Conservation (phyloP, 2,329 filamentous ascomycete species). For the Fusarium goolgardi region DNA sequence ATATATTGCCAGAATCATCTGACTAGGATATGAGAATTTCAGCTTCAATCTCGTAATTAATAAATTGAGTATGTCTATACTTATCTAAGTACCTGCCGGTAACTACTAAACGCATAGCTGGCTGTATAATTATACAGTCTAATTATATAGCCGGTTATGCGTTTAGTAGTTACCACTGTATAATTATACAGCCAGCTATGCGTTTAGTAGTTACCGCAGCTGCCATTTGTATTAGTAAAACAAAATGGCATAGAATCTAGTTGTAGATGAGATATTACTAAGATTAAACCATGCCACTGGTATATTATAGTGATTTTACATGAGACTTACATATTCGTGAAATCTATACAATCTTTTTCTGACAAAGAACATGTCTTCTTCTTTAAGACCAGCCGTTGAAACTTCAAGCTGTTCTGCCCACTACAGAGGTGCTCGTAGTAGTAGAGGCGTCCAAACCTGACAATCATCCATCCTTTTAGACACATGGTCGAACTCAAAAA, state of each 20-base stretch:
- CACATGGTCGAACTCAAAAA: background rate
- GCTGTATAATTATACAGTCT: too few species aligned
- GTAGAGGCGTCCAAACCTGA: background rate
- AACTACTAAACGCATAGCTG: too few species aligned
- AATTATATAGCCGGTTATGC: too few species aligned
- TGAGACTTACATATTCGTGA: background rate
- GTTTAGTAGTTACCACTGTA: too few species aligned
- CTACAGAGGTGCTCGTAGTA: background rate
- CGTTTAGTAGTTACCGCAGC: too few species aligned
- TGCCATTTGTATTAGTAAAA: background rate
- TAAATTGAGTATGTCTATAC: background rate
- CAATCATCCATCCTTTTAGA: background rate
- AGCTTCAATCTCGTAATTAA: slow-evolving; percentile 8
- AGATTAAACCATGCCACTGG: background rate
- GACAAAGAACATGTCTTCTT: background rate
- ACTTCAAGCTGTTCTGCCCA: background rate
- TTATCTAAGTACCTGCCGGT: background rate
- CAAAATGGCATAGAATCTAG: background rate
- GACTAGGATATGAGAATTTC: slow-evolving; percentile 2
- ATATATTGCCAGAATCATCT: background rate
- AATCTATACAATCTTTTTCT: background rate
- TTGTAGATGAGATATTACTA: background rate
- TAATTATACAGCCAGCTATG: too few species aligned
- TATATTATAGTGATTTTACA: background rate
- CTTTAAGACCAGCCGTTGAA: background rate